Conservation (phyloP, 2,329 filamentous ascomycete genomes). For the Amesomyces nigricolor region DNA sequence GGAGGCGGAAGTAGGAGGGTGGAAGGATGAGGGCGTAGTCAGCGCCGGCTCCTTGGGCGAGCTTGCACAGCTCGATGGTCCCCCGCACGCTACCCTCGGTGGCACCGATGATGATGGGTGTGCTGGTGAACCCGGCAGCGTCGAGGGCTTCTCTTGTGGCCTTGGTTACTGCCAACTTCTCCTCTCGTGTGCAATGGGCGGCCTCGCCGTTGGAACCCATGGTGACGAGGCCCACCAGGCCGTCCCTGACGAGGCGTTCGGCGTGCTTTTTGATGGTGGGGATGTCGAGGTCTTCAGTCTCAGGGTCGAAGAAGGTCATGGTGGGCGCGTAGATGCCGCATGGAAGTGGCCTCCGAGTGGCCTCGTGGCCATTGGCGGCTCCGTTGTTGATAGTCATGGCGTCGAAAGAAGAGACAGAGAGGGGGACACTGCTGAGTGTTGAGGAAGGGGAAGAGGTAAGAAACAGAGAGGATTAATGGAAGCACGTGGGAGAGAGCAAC, state of each 20-base stretch:
- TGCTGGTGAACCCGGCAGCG: slow-evolving; percentile 66
- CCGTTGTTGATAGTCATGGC: slow-evolving; percentile 34
- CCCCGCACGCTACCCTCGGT: slow-evolving; percentile 76
- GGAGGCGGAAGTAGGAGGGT: slow-evolving; percentile 75
- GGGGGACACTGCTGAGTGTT: slow-evolving; percentile 8
- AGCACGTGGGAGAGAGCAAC: slow-evolving; percentile 8
- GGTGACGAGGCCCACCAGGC: slow-evolving; percentile 74
- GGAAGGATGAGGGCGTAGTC: slow-evolving; percentile 77
- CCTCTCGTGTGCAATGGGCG: slow-evolving; percentile 72
- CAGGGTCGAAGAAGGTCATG: slow-evolving; percentile 83
- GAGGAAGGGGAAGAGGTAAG: slow-evolving; percentile 8
- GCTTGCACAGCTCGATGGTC: slow-evolving; percentile 68
- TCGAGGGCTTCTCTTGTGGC: slow-evolving; percentile 79
- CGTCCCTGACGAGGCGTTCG: slow-evolving; percentile 68
- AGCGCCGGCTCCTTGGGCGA: slow-evolving; percentile 62
- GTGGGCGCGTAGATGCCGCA: slow-evolving; percentile 83
- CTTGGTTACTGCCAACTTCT: slow-evolving; percentile 68
- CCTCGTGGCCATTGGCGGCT: slow-evolving; percentile 33
- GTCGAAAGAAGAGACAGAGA: not conserved
- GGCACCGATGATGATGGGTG: slow-evolving; percentile 78
- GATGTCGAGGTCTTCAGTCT: slow-evolving; percentile 80
- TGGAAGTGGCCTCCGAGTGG: slow-evolving; percentile 54
- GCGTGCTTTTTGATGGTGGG: slow-evolving; percentile 74
- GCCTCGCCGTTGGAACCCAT: slow-evolving; percentile 92
- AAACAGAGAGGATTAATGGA: slow-evolving; percentile 4